Evolutionary conservation across 495 filamentous ascomycete genomes (phyloP), one percentile per base, ranked within the genome.

Genomic region (Hypoxylon intermedium): DNA sequence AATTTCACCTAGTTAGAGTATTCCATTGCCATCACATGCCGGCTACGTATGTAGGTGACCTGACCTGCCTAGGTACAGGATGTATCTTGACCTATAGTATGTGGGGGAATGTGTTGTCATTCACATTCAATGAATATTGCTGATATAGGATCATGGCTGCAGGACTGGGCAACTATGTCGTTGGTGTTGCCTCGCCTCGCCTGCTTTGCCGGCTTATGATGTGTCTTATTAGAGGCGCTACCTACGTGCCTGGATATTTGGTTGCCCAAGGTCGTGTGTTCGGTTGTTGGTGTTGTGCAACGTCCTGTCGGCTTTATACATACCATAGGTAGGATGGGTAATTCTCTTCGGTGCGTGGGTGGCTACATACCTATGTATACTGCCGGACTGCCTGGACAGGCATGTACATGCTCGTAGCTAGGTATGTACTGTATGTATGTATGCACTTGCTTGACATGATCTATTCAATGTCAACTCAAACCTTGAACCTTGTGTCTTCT

Each of bases 41-140:
- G 31, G 48, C 33, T 37, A 33, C 46, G 37, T 59, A 58, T 13
- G 24, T 31, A 33, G 48, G 24, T 5, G 18, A 19, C 18, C 49
- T n/a, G n/a, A n/a, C n/a, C 24, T 26, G 24, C 24, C 7, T 26
- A 7, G 3, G 24, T 26, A 26, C n/a, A n/a, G n/a, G n/a, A 26
- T 26, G 4, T 26, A 26, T 26, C 24, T 7, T 24, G 31, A 45
- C 37, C 43, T 60, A 47, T 52, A 46, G 48, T 52, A 59, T 53
- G 57, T 60, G 57, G 57, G 57, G 57, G 18, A 48, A 53, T 53
- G 58, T 49, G 43, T 54, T 54, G 28, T 60, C 57, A 47, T 55
- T 45, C 13, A 38, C 36, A 16, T 38, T 16, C 36, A 38, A 16
- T 16, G 13, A 38, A 15, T 38, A 18, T 3, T 19, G 36, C 24